phyloP scores from a whole-genome alignment of 768 basidiomycete species.

The Boletus rubropictus region DNA sequence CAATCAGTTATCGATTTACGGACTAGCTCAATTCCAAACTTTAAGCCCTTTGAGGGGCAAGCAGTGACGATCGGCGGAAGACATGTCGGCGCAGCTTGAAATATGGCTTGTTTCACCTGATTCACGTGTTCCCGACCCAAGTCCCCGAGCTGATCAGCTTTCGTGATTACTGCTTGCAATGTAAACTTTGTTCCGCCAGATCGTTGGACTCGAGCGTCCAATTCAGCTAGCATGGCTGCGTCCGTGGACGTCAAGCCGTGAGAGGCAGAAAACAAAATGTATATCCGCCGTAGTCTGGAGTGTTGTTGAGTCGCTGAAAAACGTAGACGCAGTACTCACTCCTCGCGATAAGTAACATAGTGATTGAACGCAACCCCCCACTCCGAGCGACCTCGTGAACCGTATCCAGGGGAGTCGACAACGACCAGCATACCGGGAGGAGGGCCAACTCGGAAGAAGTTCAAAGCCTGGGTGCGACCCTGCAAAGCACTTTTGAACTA shows the following conservation, averaged over 20 bases:
- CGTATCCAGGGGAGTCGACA: slow-evolving; percentile 82
- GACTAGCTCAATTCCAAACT: slow-evolving; percentile 53
- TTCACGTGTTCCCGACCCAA: slow-evolving; percentile 34
- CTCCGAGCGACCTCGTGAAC: slow-evolving; percentile 62
- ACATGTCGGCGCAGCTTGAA: slow-evolving; percentile 51
- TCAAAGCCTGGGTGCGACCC: slow-evolving; percentile 69
- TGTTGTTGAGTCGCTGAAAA: neutral
- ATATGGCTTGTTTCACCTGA: slow-evolving; percentile 47
- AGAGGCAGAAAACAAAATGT: slow-evolving; percentile 63
- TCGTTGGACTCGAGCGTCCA: slow-evolving; percentile 32
- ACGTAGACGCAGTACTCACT: slow-evolving; percentile 39
- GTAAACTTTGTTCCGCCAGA: slow-evolving; percentile 44
- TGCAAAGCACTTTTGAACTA: slow-evolving; percentile 22
- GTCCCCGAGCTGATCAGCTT: slow-evolving; percentile 48
- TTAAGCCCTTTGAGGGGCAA: slow-evolving; percentile 41
- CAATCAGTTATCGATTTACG: slow-evolving; percentile 55
- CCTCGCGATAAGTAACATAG: slow-evolving; percentile 54
- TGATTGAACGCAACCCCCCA: slow-evolving; percentile 69
- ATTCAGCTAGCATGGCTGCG: slow-evolving; percentile 52
- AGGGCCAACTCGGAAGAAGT: slow-evolving; percentile 67
- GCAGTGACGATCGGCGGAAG: slow-evolving; percentile 59
- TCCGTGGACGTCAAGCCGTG: slow-evolving; percentile 57
- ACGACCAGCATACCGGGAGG: slow-evolving; percentile 50
- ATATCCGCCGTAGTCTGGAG: slow-evolving; percentile 60
- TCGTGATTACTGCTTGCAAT: slow-evolving; percentile 68